phyloP scores from a whole-genome alignment of 192 early-diverging fungal species.

The Coemansia sp. region DNA sequence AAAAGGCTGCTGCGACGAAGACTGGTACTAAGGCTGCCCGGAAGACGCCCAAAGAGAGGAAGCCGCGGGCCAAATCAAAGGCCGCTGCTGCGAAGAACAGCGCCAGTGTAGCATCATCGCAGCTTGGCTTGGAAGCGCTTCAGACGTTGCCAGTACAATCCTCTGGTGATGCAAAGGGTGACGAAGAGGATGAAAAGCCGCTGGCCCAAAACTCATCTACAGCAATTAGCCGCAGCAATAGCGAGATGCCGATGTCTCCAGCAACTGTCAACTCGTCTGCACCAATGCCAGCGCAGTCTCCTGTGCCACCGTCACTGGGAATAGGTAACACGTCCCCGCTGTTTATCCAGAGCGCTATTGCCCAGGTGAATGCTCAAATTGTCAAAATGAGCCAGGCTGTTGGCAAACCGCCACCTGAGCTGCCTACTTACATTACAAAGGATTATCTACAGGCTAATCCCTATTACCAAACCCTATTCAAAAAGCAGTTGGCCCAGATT shows the following conservation, averaged over 20 bases:
- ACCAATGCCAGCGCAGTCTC: slow-evolving; percentile 8
- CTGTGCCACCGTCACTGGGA: not conserved
- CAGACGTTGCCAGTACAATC: slow-evolving; percentile 1
- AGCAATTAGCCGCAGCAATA: not conserved
- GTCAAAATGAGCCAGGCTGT: slow-evolving; percentile 11
- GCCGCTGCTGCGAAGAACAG: slow-evolving; percentile 17
- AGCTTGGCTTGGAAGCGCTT: slow-evolving; percentile 8
- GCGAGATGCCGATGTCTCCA: slow-evolving; percentile 16
- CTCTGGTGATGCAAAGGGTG: not conserved
- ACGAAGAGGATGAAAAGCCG: slow-evolving; percentile 20
- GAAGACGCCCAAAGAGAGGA: slow-evolving; percentile 38
- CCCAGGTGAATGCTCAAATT: slow-evolving; percentile 21
- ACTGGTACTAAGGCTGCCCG: slow-evolving; percentile 13
- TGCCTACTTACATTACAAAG: slow-evolving; percentile 36
- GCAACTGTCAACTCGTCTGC: slow-evolving; percentile 3
- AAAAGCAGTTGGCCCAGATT: slow-evolving; percentile 15
- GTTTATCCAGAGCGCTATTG: slow-evolving; percentile 12
- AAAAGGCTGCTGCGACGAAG: slow-evolving; percentile 22
- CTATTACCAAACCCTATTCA: slow-evolving; percentile 24
- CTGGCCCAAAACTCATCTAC: slow-evolving; percentile 12
- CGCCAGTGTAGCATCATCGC: not conserved
- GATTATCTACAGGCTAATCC: slow-evolving; percentile 47
- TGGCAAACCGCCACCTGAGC: slow-evolving; percentile 13
- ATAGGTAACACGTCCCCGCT: not conserved
- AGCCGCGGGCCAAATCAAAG: slow-evolving; percentile 31